Conservation (phyloP, 1,139 yeast genomes). For the Yamadazyma taylorii region DNA sequence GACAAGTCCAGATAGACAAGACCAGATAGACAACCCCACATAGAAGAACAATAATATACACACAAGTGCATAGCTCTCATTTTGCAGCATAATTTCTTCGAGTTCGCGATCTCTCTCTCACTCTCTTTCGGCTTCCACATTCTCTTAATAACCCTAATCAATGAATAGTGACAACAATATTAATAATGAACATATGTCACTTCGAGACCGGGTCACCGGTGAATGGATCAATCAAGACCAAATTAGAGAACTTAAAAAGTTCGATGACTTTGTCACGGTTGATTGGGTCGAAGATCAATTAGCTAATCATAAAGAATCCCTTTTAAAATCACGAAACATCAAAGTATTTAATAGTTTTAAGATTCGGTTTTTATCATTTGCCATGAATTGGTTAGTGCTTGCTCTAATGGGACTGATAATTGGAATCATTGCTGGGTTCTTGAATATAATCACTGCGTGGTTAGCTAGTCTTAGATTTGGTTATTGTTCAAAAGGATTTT, state of each 20-base stretch:
- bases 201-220: slow-evolving; percentile 33
- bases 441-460: slow-evolving; percentile 84
- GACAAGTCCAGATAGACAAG: too few relatives aligned
- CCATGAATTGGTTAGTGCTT: slow-evolving; percentile 74
- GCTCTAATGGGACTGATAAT: slow-evolving; percentile 72
- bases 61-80: too few relatives aligned
- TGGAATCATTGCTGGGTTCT: slow-evolving; percentile 78
- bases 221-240: slow-evolving; percentile 40
- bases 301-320: slow-evolving; percentile 48
- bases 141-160: background rate
- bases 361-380: slow-evolving; percentile 41
- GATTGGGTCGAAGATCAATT: slow-evolving; percentile 87
- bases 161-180: too few relatives aligned
- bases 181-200: background rate
- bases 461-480: slow-evolving; percentile 80
- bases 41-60: too few relatives aligned
- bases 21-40: too few relatives aligned
- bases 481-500: slow-evolving; percentile 67
- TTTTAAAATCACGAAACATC: slow-evolving; percentile 22
- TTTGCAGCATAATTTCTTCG: too few relatives aligned
- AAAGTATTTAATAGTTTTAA: slow-evolving; percentile 20
- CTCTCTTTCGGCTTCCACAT: background rate
- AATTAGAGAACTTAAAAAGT: slow-evolving; percentile 41
- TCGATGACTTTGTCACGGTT: slow-evolving; percentile 63
- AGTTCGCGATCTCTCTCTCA: too few relatives aligned